phyloP scores from a whole-genome alignment of 768 basidiomycete species.

The Tephrocybe sp. region DNA sequence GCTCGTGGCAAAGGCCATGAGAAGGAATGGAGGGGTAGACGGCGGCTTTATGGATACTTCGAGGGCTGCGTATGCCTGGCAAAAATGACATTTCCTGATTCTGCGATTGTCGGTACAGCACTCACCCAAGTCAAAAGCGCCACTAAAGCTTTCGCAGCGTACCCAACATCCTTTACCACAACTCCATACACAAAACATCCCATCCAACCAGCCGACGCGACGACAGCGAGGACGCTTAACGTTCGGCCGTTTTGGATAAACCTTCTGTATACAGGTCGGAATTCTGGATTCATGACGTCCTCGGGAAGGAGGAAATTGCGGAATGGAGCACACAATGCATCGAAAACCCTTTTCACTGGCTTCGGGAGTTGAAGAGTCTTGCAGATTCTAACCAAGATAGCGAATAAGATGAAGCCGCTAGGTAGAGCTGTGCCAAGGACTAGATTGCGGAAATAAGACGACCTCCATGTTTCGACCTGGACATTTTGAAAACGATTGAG shows the following conservation, averaged over 20 bases:
- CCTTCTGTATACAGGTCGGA: constrained; percentile 23
- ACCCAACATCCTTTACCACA: constrained; percentile 20
- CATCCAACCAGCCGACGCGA: constrained; percentile 41
- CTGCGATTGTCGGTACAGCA: neutral
- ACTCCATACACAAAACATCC: constrained; percentile 35
- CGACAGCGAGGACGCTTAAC: constrained; percentile 34
- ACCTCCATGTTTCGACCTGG: constrained; percentile 9
- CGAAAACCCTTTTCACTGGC: constrained; percentile 18
- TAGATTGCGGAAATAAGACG: constrained; percentile 4
- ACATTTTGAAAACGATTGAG: no score
- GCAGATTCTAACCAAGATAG: constrained; percentile 27
- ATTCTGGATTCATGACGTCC: constrained; percentile 42
- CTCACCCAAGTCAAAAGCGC: constrained; percentile 51
- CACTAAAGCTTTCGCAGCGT: constrained; percentile 25
- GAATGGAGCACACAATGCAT: constrained; percentile 37
- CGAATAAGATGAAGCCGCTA: constrained; percentile 25
- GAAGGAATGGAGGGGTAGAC: constrained; percentile 50
- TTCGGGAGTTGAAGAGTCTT: constrained; percentile 25
- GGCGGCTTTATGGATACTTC: constrained; percentile 38
- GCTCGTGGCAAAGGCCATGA: constrained; percentile 39
- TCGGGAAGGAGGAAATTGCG: constrained; percentile 48
- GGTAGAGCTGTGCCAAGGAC: constrained; percentile 21
- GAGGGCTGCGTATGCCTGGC: constrained; percentile 43
- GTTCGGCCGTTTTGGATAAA: constrained; percentile 27
- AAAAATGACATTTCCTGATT: neutral